Percentiles rank a stretch among this genome's conserved stretches.
Evolutionary conservation across 495 filamentous ascomycete genomes (phyloP).

Genomic region (Penicillium coffeae): DNA sequence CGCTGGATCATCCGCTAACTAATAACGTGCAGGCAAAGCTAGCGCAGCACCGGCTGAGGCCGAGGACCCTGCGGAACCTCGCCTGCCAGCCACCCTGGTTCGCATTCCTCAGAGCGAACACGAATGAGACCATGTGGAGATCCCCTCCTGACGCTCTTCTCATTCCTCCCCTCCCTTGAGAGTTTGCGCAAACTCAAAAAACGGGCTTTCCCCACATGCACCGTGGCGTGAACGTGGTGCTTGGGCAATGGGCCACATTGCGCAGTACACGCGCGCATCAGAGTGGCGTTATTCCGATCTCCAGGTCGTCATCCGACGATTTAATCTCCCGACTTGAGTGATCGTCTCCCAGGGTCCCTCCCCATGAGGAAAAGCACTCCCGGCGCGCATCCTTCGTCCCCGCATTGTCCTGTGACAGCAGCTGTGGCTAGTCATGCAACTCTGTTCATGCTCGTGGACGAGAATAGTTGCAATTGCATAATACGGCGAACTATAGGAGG

Average conservation of each 20-base stretch:
- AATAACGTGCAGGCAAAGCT: slow-evolving; percentile 18
- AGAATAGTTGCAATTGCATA: background rate
- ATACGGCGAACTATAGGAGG: background rate
- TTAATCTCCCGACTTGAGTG: background rate
- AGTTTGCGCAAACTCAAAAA: slow-evolving; percentile 1
- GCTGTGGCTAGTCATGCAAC: too few relatives aligned
- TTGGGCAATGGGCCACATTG: background rate
- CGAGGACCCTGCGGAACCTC: slow-evolving; percentile 13
- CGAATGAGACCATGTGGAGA: background rate
- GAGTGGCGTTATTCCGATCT: too few relatives aligned
- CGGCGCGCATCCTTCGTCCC: slow-evolving; percentile 7
- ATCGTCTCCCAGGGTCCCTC: background rate
- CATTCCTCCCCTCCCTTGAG: slow-evolving; percentile 6
- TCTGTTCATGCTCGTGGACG: background rate
- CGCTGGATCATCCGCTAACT: slow-evolving; percentile 1
- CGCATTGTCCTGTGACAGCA: slow-evolving; percentile 7
- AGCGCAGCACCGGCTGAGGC: slow-evolving; percentile 12
- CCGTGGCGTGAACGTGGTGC: background rate
- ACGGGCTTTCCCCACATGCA: slow-evolving; percentile 1
- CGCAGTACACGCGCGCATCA: background rate
- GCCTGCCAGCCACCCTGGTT: slow-evolving; percentile 38
- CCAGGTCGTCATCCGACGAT: background rate
- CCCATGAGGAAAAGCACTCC: background rate
- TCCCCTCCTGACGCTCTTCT: too few relatives aligned
- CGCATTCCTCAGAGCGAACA: slow-evolving; percentile 30